Percentiles rank a stretch among this genome's conserved stretches.
Conservation (phyloP, 2,329 filamentous ascomycete species). For the Monosporascus sp. region DNA sequence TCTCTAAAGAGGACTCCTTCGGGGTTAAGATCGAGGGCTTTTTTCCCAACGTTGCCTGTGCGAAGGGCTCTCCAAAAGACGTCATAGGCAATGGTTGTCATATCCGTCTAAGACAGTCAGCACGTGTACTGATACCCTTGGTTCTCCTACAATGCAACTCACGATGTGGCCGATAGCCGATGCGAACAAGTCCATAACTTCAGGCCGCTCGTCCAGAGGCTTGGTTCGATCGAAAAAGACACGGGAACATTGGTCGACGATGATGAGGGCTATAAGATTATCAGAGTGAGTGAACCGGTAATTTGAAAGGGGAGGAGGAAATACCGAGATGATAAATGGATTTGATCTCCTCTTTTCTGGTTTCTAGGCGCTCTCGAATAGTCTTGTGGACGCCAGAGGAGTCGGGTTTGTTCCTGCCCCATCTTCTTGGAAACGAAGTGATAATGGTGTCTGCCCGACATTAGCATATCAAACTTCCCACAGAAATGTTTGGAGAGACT, state of each 20-base stretch:
- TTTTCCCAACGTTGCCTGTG: conserved; percentile 8
- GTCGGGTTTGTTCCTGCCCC: conserved; percentile 32
- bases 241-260: conserved; percentile 32
- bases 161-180: conserved; percentile 24
- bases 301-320: not conserved
- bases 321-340: conserved; percentile 22
- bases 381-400: conserved; percentile 30
- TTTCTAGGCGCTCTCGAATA: conserved; percentile 21
- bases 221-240: conserved; percentile 31
- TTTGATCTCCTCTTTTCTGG: conserved; percentile 14
- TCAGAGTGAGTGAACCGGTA: not conserved
- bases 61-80: not conserved
- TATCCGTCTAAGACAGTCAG: not conserved
- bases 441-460: conserved; percentile 28
- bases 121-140: conserved; percentile 1
- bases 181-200: conserved; percentile 28
- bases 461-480: not conserved
- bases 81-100: conserved; percentile 1
- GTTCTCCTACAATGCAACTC: conserved; percentile 2
- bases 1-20: conserved; percentile 26
- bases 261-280: conserved; percentile 20
- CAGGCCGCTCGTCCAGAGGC: conserved; percentile 21
- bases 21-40: conserved; percentile 15
- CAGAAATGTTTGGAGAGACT: too few species aligned
- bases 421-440: conserved; percentile 33